phyloP scores from a whole-genome alignment of 2,329 filamentous ascomycete genomes.

The Microsporum audouinii region DNA sequence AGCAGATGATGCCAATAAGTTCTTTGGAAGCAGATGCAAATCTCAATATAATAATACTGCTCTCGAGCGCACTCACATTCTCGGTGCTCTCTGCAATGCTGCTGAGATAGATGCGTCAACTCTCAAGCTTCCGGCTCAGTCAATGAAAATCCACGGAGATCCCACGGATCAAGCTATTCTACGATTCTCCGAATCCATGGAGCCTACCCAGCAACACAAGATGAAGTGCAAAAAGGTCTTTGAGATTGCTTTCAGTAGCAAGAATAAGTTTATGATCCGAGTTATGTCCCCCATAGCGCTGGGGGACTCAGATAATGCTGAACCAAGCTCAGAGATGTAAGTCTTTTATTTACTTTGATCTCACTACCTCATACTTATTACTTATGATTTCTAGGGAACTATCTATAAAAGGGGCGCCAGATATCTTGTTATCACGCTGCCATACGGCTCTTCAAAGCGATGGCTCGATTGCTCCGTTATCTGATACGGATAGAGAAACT shows the following conservation, averaged over 20 bases:
- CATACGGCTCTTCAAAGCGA: constrained; percentile 45
- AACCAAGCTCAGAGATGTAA: constrained; percentile 26
- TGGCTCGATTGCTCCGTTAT: constrained; percentile 44
- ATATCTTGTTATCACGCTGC: constrained; percentile 57
- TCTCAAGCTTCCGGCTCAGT: constrained; percentile 44
- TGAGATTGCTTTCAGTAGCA: constrained; percentile 65
- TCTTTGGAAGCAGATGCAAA: constrained; percentile 19
- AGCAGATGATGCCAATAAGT: constrained; percentile 42
- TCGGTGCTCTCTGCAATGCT: constrained; percentile 61
- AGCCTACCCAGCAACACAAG: constrained; percentile 48
- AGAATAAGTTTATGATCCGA: constrained; percentile 71
- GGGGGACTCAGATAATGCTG: not conserved
- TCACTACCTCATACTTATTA: not conserved
- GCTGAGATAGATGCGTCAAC: constrained; percentile 62
- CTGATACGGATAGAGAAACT: constrained; percentile 31
- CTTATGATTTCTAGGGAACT: constrained; percentile 30
- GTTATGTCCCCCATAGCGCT: constrained; percentile 37
- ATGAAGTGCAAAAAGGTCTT: constrained; percentile 55
- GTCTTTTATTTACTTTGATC: not conserved
- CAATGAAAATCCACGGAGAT: constrained; percentile 59
- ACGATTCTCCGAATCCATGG: constrained; percentile 56
- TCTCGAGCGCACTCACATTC: constrained; percentile 38
- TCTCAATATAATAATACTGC: constrained; percentile 25
- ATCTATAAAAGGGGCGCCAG: constrained; percentile 67
- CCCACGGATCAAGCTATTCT: constrained; percentile 66